Conservation (phyloP, 139 green algal genomes). For the Ulvella scutata region DNA sequence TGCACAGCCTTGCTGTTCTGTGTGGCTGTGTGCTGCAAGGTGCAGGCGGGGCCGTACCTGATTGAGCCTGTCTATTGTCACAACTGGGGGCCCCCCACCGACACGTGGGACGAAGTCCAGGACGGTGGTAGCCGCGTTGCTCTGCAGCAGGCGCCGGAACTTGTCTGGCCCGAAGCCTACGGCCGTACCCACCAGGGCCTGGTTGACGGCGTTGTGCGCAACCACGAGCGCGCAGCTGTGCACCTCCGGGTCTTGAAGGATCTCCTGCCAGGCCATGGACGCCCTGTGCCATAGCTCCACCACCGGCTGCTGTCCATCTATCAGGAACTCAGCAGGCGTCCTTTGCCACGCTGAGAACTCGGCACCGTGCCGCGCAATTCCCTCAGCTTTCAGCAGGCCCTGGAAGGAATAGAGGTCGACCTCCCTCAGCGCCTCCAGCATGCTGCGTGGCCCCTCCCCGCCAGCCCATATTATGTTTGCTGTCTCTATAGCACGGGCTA, state of each 20-base stretch:
- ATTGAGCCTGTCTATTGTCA: constrained; percentile 38
- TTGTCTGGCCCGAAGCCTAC: constrained; percentile 49
- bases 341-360: constrained; percentile 68
- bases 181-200: constrained; percentile 63
- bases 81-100: constrained; percentile 7
- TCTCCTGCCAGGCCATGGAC: constrained; percentile 64
- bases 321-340: constrained; percentile 53
- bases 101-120: constrained; percentile 52
- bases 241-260: constrained; percentile 27
- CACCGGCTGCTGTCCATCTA: constrained; percentile 72
- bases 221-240: constrained; percentile 56
- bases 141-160: constrained; percentile 66
- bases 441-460: background rate
- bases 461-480: constrained; percentile 58
- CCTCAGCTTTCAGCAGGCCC: constrained; percentile 76
- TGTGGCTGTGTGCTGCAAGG: background rate
- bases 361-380: constrained; percentile 41
- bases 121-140: constrained; percentile 58
- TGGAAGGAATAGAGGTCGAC: constrained; percentile 94
- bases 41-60: constrained; percentile 9
- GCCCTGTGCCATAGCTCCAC: constrained; percentile 71
- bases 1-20: background rate
- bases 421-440: constrained; percentile 60
- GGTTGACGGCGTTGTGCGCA: constrained; percentile 93
- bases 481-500: constrained; percentile 61